A percentile compares a stretch with the other conserved stretches of the same genome.
Evolutionary conservation across 495 filamentous ascomycete species (phyloP).

Genomic region (Hypoxylon lienhwacheense): DNA sequence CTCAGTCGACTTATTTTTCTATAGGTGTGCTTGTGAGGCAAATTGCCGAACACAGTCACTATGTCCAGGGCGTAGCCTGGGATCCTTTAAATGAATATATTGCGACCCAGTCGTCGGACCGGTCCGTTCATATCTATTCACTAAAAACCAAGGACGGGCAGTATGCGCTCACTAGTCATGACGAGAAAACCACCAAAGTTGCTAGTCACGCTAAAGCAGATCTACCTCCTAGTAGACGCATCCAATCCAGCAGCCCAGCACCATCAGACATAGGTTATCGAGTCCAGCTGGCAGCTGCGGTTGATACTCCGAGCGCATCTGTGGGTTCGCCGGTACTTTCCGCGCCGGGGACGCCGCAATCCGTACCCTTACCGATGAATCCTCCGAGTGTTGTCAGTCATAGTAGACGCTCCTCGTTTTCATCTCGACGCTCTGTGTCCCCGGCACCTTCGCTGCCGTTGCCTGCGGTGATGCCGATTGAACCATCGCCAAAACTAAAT

Average conservation of each 20-base stretch:
- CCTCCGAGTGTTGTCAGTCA: conserved; percentile 85
- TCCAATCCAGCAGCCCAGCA: conserved; percentile 90
- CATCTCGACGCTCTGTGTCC: conserved; percentile 88
- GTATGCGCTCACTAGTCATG: conserved; percentile 67
- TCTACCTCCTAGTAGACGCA: conserved; percentile 80
- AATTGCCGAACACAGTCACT: conserved; percentile 98
- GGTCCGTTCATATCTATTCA: conserved; percentile 95
- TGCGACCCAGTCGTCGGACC: conserved; percentile 96
- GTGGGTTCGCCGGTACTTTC: conserved; percentile 85
- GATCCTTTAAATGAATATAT: conserved; percentile 98
- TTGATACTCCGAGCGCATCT: conserved; percentile 57
- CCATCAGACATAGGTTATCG: conserved; percentile 73
- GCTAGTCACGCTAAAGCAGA: conserved; percentile 77
- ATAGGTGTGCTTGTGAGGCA: conserved; percentile 87
- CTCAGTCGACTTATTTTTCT: conserved; percentile 6
- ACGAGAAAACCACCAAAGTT: conserved; percentile 50
- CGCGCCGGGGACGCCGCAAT: conserved; percentile 91
- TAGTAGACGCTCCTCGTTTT: conserved; percentile 92
- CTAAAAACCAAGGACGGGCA: conserved; percentile 96
- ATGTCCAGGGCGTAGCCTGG: conserved; percentile 98
- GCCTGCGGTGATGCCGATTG: conserved; percentile 92
- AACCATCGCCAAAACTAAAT: conserved; percentile 71
- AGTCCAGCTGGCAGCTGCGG: conserved; percentile 55
- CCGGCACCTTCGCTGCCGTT: conserved; percentile 94
- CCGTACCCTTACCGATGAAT: conserved; percentile 92